Base-by-base conservation (phyloP, 345 rosid genomes). In the Psidium guajava region DNA sequence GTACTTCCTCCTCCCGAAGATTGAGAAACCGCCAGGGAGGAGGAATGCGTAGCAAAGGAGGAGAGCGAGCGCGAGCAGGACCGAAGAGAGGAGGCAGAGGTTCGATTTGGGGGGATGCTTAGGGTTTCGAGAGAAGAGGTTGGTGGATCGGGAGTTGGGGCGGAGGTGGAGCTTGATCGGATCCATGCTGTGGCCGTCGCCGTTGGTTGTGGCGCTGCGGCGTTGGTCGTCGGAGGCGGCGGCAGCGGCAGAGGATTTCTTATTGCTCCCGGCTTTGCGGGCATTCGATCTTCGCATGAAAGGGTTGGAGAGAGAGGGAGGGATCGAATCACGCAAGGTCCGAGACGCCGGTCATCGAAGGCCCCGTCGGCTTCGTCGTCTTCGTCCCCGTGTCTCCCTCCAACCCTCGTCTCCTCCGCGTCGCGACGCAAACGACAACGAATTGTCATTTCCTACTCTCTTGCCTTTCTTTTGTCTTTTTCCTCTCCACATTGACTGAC, bases 211-310 rank as follows among this genome's bases (percentile, higher is more conserved):
- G 85, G 73, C 14, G 32, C 75, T 56, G 32, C 14, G 54, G 52
- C 32, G 47, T 36, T 27, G 85, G 6, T 40, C 40, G 42, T 5
- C 15, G 1, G 36, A 21, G 28, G 83, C 36, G 22, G 28, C 54
- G 40, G 56, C 44, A 25, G 75, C 42, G 21, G 40, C 2, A 3
- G 36, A 3, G 22, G 83, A 52, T 25, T 53, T 54, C 83, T 82
- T 82, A 58, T 69, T 80, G 55, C 81, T 84, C 83, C 25, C 69
- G 36, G 92, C 94, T 81, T 88, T 87, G 84, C 93, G 93, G 88
- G 92, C 94, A 93, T 93, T 90, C 91, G 91, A 83, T 82, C 95
- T 94, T 91, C 92, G 98, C 98, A 97, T 95, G 98, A 94, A 95
- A 87, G 85, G 86, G 85, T 64, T 75, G 24, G 84, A 42, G 32